A percentile compares a stretch with the other conserved stretches of the same genome.
Evolutionary conservation across 306 rosid species (phyloP).

Genomic region (Glycyrrhiza uralensis): DNA sequence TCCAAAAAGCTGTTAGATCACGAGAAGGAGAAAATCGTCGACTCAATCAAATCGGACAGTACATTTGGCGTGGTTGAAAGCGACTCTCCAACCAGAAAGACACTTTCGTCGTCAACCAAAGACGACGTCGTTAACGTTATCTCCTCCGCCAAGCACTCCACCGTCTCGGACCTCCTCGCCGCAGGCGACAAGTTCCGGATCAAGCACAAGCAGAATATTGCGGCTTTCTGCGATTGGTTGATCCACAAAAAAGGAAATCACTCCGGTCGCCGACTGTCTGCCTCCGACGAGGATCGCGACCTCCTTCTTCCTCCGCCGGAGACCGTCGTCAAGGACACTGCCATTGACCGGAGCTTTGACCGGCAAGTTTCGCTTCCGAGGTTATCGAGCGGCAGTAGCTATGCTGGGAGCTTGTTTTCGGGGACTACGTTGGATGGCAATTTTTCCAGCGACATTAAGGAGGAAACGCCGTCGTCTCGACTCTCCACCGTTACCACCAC

Average conservation of each 20-base stretch:
- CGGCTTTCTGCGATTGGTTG: constrained; percentile 64
- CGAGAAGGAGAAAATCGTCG: constrained; percentile 42
- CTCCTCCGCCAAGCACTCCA: constrained; percentile 30
- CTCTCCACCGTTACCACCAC: constrained; percentile 17
- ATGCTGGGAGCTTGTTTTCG: constrained; percentile 84
- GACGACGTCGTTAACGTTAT: constrained; percentile 32
- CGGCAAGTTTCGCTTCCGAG: constrained; percentile 66
- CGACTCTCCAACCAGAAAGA: constrained; percentile 33
- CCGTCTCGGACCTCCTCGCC: constrained; percentile 51
- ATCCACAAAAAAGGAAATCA: constrained; percentile 44
- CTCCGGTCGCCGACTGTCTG: constrained; percentile 24
- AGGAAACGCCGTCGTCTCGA: constrained; percentile 39
- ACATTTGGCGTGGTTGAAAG: constrained; percentile 38
- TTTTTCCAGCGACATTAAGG: constrained; percentile 57
- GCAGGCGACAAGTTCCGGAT: constrained; percentile 30
- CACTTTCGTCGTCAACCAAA: neutral
- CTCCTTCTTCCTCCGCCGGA: constrained; percentile 41
- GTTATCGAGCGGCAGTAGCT: constrained; percentile 77
- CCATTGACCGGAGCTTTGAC: constrained; percentile 55
- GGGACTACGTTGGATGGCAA: constrained; percentile 70
- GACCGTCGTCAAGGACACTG: constrained; percentile 34
- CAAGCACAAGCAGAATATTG: constrained; percentile 41
- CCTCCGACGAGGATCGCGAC: constrained; percentile 45
- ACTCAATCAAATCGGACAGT: constrained; percentile 24
- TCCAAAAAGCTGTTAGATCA: constrained; percentile 56